Conservation (phyloP, 2,329 filamentous ascomycete species). For the Incumbomyces delicatus region DNA sequence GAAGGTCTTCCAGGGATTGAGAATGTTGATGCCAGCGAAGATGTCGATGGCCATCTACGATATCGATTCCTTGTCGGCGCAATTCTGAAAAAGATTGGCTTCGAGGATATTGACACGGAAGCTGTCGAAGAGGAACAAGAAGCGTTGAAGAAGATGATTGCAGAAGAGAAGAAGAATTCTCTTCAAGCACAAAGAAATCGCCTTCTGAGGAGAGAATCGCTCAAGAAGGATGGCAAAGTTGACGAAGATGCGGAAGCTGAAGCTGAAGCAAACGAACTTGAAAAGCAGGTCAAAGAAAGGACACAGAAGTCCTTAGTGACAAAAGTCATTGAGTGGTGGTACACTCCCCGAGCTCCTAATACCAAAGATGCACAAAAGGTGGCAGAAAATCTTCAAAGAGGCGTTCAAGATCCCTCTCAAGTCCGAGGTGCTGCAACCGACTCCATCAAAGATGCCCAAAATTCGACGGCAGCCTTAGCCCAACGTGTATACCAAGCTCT, state of each 20-base stretch:
- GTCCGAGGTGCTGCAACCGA: slow-evolving; percentile 10
- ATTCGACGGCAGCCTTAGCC: slow-evolving; percentile 11
- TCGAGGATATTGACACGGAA: slow-evolving; percentile 53
- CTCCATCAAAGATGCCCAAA: slow-evolving; percentile 11
- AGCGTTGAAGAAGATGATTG: slow-evolving; percentile 30
- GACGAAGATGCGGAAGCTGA: slow-evolving; percentile 22
- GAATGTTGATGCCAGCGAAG: slow-evolving; percentile 56
- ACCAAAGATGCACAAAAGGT: slow-evolving; percentile 18
- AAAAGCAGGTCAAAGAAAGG: slow-evolving; percentile 20
- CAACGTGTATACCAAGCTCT: slow-evolving; percentile 14
- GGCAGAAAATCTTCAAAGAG: slow-evolving; percentile 11
- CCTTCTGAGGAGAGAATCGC: slow-evolving; percentile 16
- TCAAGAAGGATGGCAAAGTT: slow-evolving; percentile 14
- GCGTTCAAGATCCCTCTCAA: slow-evolving; percentile 9
- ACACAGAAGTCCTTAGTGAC: slow-evolving; percentile 21
- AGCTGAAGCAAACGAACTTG: slow-evolving; percentile 19
- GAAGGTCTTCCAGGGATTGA: slow-evolving; percentile 44
- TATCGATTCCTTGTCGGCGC: slow-evolving; percentile 59
- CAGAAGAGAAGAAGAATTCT: slow-evolving; percentile 28
- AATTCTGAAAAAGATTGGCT: slow-evolving; percentile 57
- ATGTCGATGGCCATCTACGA: slow-evolving; percentile 58
- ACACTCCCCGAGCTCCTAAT: slow-evolving; percentile 15
- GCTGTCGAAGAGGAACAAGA: slow-evolving; percentile 36
- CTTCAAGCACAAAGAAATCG: slow-evolving; percentile 15
- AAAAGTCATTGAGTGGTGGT: slow-evolving; percentile 21